A percentile compares a stretch with the other conserved stretches of the same genome.
phyloP scores from a whole-genome alignment of 495 filamentous ascomycete genomes.

The Cercophora sp. region DNA sequence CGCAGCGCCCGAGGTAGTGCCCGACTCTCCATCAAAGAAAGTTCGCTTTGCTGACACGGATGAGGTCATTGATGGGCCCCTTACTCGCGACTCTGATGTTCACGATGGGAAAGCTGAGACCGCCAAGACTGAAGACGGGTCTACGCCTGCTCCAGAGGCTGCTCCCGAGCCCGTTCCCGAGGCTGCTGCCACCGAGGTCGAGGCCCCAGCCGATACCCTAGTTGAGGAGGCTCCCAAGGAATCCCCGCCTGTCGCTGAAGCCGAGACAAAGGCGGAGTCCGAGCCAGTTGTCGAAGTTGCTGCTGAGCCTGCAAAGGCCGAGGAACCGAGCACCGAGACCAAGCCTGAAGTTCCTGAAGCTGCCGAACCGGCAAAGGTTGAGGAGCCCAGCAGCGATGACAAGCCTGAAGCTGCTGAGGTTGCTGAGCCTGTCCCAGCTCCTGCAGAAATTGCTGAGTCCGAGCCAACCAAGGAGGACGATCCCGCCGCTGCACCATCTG shows the following conservation, averaged over 20 bases:
- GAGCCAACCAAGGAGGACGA: too few relatives aligned
- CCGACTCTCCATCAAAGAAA: constrained; percentile 10
- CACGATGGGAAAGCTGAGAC: constrained; percentile 3
- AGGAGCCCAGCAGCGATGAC: too few relatives aligned
- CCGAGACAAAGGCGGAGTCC: too few relatives aligned
- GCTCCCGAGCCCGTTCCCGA: not conserved
- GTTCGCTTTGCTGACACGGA: constrained; percentile 15
- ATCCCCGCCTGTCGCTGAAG: not conserved
- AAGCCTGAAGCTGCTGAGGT: too few relatives aligned
- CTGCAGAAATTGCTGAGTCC: too few relatives aligned
- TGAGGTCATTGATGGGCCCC: constrained; percentile 8
- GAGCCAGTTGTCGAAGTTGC: constrained; percentile 17
- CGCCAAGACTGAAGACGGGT: not conserved
- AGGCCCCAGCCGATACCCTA: not conserved
- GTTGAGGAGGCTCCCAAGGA: not conserved
- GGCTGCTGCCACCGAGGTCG: not conserved
- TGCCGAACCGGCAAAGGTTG: too few relatives aligned
- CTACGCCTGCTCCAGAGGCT: not conserved
- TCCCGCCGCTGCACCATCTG: not conserved
- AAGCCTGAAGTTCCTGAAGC: too few relatives aligned
- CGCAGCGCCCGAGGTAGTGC: constrained; percentile 9
- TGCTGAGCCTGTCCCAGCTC: constrained; percentile 6
- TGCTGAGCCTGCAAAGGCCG: constrained; percentile 12
- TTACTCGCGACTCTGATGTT: constrained; percentile 15
- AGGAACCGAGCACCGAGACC: too few relatives aligned